phyloP scores from a whole-genome alignment of 495 filamentous ascomycete species.

The Podospora pseudopauciseta region DNA sequence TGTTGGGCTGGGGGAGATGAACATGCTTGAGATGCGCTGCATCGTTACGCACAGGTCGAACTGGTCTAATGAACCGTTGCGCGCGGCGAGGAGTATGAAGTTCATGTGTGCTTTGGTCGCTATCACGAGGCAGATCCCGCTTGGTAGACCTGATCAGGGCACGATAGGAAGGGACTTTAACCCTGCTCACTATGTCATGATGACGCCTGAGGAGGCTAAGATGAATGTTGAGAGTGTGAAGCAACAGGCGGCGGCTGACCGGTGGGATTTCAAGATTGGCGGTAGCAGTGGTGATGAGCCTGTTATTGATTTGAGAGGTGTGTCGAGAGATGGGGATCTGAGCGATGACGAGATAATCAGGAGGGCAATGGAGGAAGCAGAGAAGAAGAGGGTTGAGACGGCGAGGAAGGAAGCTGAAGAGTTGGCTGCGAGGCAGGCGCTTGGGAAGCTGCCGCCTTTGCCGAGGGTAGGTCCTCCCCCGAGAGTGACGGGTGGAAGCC shows the following conservation, averaged over 20 bases:
- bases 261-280: conserved; percentile 10
- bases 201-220: conserved; percentile 51
- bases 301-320: conserved; percentile 12
- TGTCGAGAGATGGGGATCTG: conserved; percentile 5
- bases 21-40: conserved; percentile 65
- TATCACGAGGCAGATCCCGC: conserved; percentile 65
- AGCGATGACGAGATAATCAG: conserved; percentile 13
- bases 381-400: conserved; percentile 7
- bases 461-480: conserved; percentile 16
- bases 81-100: conserved; percentile 66
- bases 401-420: conserved; percentile 19
- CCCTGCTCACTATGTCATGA: conserved; percentile 42
- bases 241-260: conserved; percentile 6
- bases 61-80: conserved; percentile 73
- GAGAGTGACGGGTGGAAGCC: not conserved
- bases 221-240: conserved; percentile 44
- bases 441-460: conserved; percentile 19
- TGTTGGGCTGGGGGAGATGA: conserved; percentile 62
- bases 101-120: conserved; percentile 78
- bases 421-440: conserved; percentile 15
- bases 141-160: conserved; percentile 60
- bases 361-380: conserved; percentile 13
- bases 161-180: conserved; percentile 54
- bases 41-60: conserved; percentile 57
- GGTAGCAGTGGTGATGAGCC: not conserved